Conservation (phyloP, 1,284 basidiomycete species). For the Cystobasidium sp. region DNA sequence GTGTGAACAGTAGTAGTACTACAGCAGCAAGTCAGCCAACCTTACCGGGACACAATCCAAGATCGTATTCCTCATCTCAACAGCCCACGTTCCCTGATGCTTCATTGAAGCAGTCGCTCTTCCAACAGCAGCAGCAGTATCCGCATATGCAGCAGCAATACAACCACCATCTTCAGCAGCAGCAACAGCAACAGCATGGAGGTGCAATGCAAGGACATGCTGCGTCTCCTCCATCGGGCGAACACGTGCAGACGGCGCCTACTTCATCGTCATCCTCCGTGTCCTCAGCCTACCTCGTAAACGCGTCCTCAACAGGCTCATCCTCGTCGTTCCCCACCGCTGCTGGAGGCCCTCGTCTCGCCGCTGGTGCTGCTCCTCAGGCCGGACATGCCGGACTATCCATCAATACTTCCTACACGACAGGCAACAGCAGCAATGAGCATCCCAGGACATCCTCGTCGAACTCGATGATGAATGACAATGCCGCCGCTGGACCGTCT, state of each 20-base stretch:
- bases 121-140: constrained; percentile 8
- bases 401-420: neutral
- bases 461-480: too few species aligned
- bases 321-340: neutral
- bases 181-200: constrained; percentile 8
- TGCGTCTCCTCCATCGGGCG: neutral
- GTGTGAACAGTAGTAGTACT: constrained; percentile 3
- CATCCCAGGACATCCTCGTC: neutral
- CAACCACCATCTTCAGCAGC: constrained; percentile 4
- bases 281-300: neutral
- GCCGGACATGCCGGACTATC: neutral
- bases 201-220: too few species aligned
- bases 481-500: too few species aligned
- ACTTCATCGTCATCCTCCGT: neutral
- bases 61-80: constrained; percentile 1
- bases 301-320: neutral
- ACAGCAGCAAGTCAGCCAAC: neutral
- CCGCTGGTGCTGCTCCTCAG: constrained; percentile 1
- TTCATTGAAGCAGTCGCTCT: constrained; percentile 15
- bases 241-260: too few species aligned
- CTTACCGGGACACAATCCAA: neutral
- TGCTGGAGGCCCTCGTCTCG: neutral
- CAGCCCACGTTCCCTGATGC: constrained; percentile 10
- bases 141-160: constrained; percentile 21
- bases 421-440: neutral